These are phyloP conservation scores for Suhomyces yuchorum DNA, from an alignment of 1,139 yeast genomes.

Conservation along the genomic window DNA sequence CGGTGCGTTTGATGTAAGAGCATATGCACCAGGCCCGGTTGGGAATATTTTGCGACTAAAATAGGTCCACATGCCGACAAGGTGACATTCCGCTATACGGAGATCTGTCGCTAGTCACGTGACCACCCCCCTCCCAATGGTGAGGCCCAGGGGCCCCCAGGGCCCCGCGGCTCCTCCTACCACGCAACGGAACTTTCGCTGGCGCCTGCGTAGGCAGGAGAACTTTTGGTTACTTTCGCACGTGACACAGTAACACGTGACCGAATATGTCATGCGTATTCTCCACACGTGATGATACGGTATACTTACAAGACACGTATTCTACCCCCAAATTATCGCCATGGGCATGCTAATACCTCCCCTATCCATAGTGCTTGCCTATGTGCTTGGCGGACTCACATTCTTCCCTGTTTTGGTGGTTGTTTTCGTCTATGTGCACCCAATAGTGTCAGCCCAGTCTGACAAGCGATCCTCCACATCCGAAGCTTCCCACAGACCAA, in stretches of 20 bases:
- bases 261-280: background rate
- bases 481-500: background rate
- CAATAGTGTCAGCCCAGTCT: background rate
- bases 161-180: no score
- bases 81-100: conserved; percentile 2
- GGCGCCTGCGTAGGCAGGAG: no score
- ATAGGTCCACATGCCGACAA: background rate
- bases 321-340: background rate
- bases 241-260: background rate
- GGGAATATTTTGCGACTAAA: conserved; percentile 2
- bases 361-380: conserved; percentile 24
- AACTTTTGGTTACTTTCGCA: no score
- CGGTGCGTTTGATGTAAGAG: background rate
- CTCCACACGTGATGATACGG: no score
- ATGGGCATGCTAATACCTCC: conserved; percentile 23
- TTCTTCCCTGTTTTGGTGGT: conserved; percentile 60
- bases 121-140: no score
- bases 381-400: conserved; percentile 76
- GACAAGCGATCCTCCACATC: background rate
- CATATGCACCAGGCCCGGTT: background rate
- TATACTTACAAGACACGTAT: no score
- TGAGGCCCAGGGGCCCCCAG: no score
- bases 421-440: conserved; percentile 37
- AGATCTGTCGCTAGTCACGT: background rate
- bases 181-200: no score